These are phyloP conservation scores for Ramaria sp. DNA, from an alignment of 768 basidiomycete genomes.

Conservation along the genomic window DNA sequence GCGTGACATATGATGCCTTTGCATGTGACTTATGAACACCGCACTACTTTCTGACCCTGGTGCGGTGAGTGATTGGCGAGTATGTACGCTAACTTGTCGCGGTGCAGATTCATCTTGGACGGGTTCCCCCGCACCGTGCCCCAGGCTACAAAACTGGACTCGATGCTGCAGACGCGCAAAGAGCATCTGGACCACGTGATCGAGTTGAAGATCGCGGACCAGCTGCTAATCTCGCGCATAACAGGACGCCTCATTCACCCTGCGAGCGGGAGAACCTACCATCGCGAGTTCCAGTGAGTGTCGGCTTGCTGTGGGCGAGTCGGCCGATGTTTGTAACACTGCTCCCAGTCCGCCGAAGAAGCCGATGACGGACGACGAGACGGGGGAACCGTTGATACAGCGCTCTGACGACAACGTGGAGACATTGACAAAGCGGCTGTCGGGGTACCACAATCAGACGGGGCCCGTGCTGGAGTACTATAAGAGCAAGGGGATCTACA, in stretches of 20 bases:
- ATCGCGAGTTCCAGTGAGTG: conserved; percentile 86
- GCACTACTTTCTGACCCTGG: neutral
- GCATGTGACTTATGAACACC: neutral
- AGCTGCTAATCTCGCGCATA: conserved; percentile 93
- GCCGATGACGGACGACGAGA: conserved; percentile 83
- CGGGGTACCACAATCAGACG: conserved; percentile 87
- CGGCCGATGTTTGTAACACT: neutral
- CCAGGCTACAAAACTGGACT: conserved; percentile 92
- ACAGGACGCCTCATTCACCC: conserved; percentile 94
- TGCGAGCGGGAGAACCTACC: conserved; percentile 83
- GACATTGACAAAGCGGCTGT: conserved; percentile 80
- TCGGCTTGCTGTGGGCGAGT: neutral
- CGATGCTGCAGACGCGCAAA: conserved; percentile 72
- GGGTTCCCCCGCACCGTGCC: conserved; percentile 98
- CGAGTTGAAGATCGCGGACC: conserved; percentile 86
- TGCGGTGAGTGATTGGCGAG: neutral
- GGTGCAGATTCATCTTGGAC: conserved; percentile 84
- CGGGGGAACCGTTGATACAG: conserved; percentile 93
- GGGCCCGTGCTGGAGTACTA: conserved; percentile 96
- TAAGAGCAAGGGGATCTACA: conserved; percentile 84
- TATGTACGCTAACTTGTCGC: no score
- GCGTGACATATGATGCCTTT: conserved; percentile 22
- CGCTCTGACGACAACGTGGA: conserved; percentile 98
- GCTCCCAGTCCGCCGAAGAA: conserved; percentile 87
- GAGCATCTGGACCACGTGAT: conserved; percentile 91